Percentiles rank a stretch among this genome's conserved stretches.
These are phyloP conservation scores for Trichoderma sp. DNA, from an alignment of 2,329 filamentous ascomycete species.

Conservation along the genomic window DNA sequence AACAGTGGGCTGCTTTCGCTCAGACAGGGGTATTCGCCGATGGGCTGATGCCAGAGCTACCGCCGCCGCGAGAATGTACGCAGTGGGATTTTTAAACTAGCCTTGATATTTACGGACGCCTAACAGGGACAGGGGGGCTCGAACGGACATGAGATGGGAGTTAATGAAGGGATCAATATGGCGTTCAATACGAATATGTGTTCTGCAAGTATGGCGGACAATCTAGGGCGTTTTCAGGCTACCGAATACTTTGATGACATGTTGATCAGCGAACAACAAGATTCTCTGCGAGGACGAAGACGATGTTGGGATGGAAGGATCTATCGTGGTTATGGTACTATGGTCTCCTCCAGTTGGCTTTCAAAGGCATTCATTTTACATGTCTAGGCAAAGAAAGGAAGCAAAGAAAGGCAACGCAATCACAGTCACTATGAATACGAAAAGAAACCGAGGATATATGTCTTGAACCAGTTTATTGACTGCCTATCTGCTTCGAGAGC, in stretches of 20 bases:
- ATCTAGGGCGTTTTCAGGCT: conserved; percentile 31
- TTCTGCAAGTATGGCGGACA: conserved; percentile 27
- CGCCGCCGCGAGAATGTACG: conserved; percentile 76
- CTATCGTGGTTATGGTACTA: neutral
- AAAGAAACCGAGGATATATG: conserved; percentile 8
- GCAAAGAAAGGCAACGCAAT: neutral
- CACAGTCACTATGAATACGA: neutral
- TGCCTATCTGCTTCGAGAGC: conserved; percentile 31
- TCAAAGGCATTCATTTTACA: too few relatives aligned
- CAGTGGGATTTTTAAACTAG: conserved; percentile 67
- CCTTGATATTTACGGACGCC: neutral
- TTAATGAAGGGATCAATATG: conserved; percentile 17
- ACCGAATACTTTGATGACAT: neutral
- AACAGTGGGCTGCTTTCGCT: conserved; percentile 65
- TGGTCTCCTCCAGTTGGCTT: too few relatives aligned
- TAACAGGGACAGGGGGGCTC: neutral
- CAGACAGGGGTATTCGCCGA: conserved; percentile 69
- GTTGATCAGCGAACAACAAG: neutral
- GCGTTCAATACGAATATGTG: conserved; percentile 15
- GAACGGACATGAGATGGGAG: conserved; percentile 13
- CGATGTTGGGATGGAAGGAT: neutral
- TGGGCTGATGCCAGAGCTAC: conserved; percentile 73
- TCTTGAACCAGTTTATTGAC: conserved; percentile 28
- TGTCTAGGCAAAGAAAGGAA: neutral
- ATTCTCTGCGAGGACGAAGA: neutral